These are phyloP conservation scores for Babesia sp. DNA, from an alignment of 169 alveolate genomes.

Conservation along the genomic window DNA sequence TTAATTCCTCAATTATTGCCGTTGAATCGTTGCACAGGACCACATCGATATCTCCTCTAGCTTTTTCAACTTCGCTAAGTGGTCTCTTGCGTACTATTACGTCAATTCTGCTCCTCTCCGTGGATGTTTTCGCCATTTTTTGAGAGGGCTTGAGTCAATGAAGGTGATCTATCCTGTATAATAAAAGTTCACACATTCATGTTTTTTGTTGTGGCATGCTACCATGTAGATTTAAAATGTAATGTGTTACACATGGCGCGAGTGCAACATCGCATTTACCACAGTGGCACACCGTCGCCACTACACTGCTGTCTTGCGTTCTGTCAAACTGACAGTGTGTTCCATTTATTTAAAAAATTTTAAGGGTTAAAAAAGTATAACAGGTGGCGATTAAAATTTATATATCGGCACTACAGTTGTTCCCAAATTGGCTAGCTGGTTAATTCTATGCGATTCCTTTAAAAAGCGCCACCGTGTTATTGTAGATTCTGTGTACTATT, in stretches of 20 bases:
- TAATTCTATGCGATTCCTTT: slow-evolving; percentile 33
- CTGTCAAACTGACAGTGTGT: background rate
- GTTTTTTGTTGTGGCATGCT: background rate
- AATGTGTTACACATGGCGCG: slow-evolving; percentile 7
- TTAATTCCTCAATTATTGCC: slow-evolving; percentile 70
- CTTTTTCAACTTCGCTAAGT: slow-evolving; percentile 86
- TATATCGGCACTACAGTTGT: too few relatives aligned
- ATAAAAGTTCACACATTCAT: slow-evolving; percentile 7
- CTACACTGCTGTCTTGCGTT: slow-evolving; percentile 5
- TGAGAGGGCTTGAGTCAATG: background rate
- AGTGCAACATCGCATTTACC: background rate
- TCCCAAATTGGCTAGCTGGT: too few relatives aligned
- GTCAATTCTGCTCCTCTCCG: slow-evolving; percentile 71
- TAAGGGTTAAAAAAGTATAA: too few relatives aligned
- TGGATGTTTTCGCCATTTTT: slow-evolving; percentile 29
- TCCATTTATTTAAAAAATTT: too few relatives aligned
- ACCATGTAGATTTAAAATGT: background rate
- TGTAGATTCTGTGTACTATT: slow-evolving; percentile 26
- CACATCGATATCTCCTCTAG: slow-evolving; percentile 89
- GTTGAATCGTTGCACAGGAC: slow-evolving; percentile 79
- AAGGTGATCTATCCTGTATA: background rate
- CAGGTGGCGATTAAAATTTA: background rate
- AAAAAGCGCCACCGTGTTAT: slow-evolving; percentile 62
- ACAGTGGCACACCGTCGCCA: slow-evolving; percentile 17
- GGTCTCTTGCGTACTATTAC: slow-evolving; percentile 96